phyloP scores from a whole-genome alignment of 495 filamentous ascomycete species.

The Lophiostoma macrostomum region DNA sequence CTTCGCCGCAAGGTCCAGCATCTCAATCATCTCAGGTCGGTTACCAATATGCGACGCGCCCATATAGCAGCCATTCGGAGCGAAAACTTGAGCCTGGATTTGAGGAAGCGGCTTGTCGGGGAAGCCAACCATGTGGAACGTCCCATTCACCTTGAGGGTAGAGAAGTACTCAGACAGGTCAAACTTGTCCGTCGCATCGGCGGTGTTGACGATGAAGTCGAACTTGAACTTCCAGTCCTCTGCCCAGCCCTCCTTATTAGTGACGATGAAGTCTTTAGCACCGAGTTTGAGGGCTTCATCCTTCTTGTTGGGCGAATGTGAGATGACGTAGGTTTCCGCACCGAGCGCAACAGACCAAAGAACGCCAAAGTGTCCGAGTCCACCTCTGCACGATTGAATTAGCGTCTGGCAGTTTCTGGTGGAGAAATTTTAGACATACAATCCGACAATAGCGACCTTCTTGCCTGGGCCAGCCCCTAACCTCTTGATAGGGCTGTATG shows the following conservation, averaged over 20 bases:
- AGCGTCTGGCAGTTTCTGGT: not conserved
- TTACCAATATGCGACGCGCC: slow-evolving; percentile 80
- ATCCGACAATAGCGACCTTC: slow-evolving; percentile 75
- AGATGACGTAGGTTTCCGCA: slow-evolving; percentile 47
- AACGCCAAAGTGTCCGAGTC: slow-evolving; percentile 47
- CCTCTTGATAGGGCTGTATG: slow-evolving; percentile 72
- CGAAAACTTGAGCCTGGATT: slow-evolving; percentile 73
- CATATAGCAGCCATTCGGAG: slow-evolving; percentile 73
- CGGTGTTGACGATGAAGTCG: slow-evolving; percentile 71
- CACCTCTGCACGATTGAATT: slow-evolving; percentile 33
- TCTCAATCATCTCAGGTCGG: slow-evolving; percentile 73
- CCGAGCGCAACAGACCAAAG: slow-evolving; percentile 44
- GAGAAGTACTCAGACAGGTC: slow-evolving; percentile 68
- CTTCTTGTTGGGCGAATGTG: slow-evolving; percentile 44
- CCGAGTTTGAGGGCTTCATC: slow-evolving; percentile 44
- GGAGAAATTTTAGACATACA: slow-evolving; percentile 40
- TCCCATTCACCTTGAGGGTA: slow-evolving; percentile 78
- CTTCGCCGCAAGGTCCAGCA: slow-evolving; percentile 78
- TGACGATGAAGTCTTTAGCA: slow-evolving; percentile 44
- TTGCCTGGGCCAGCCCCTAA: slow-evolving; percentile 74
- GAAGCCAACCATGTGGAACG: slow-evolving; percentile 78
- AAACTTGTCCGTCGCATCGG: slow-evolving; percentile 67
- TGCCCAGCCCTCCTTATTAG: slow-evolving; percentile 41
- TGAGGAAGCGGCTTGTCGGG: slow-evolving; percentile 74
- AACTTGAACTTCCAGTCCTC: slow-evolving; percentile 57